A percentile compares a stretch with the other conserved stretches of the same genome.
phyloP scores from a whole-genome alignment of 176 grass and related monocot species.

The Lolium perenne region DNA sequence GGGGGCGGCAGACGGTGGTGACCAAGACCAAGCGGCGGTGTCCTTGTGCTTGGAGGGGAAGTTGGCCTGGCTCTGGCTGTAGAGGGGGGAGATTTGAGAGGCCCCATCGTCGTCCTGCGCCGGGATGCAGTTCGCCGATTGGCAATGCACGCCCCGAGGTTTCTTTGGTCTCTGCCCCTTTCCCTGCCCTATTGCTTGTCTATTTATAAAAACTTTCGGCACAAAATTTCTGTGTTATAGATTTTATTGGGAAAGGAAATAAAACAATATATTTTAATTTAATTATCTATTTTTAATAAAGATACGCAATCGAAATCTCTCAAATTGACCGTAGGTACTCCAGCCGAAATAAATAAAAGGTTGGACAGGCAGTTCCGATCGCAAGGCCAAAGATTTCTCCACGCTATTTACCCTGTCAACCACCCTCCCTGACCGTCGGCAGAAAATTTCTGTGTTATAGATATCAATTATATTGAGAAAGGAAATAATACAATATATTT shows the following conservation, averaged over 20 bases:
- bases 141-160: slow-evolving; percentile 3
- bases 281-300: no score
- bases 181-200: not conserved
- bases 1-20: not conserved
- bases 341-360: not conserved
- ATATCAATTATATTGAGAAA: no score
- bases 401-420: not conserved
- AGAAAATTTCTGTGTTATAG: no score
- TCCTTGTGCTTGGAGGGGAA: slow-evolving; percentile 37
- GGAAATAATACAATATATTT: no score
- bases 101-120: slow-evolving; percentile 6
- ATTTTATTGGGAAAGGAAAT: no score
- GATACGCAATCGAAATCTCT: no score
- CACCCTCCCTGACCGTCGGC: not conserved
- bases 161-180: not conserved
- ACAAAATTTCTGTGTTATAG: not conserved
- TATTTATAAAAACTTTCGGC: not conserved
- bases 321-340: no score
- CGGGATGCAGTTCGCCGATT: slow-evolving; percentile 16
- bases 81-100: not conserved
- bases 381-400: not conserved
- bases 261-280: no score
- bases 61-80: not conserved
- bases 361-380: not conserved
- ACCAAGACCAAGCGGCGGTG: not conserved